Conservation (phyloP, 345 rosid species). For the Salix brachista region DNA sequence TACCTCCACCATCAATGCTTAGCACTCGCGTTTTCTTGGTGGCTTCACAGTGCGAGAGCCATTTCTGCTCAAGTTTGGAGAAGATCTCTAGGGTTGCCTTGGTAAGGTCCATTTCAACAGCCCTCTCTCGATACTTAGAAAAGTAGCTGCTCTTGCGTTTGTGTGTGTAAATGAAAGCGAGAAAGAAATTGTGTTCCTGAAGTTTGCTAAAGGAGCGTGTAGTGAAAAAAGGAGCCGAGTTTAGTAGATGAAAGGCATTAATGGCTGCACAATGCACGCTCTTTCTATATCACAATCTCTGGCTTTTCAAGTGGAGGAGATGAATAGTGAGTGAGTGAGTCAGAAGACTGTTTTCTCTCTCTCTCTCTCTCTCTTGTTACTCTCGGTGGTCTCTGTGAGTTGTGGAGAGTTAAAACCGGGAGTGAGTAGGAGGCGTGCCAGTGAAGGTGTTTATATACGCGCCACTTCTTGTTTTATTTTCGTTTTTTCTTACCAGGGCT, state of each 20-base stretch:
- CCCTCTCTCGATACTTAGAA: neutral
- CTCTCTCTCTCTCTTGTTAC: neutral
- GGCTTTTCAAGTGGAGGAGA: slow-evolving; percentile 4
- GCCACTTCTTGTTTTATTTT: neutral
- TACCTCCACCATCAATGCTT: slow-evolving; percentile 87
- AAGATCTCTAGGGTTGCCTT: slow-evolving; percentile 91
- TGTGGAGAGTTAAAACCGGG: slow-evolving; percentile 14
- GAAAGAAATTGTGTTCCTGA: neutral
- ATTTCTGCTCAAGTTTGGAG: slow-evolving; percentile 79
- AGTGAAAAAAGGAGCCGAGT: slow-evolving; percentile 18
- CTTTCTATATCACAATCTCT: slow-evolving; percentile 1
- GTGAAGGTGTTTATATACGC: slow-evolving; percentile 16
- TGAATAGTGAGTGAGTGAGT: neutral
- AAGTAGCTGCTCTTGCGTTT: neutral
- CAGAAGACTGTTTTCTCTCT: neutral
- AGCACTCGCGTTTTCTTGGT: slow-evolving; percentile 64
- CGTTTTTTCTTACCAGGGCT: neutral
- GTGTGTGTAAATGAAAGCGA: neutral
- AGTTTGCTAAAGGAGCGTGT: neutral
- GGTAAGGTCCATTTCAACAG: slow-evolving; percentile 63
- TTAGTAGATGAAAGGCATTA: slow-evolving; percentile 34
- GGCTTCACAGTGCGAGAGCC: slow-evolving; percentile 80
- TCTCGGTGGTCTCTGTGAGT: slow-evolving; percentile 9
- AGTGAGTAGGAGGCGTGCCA: slow-evolving; percentile 12
- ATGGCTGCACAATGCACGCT: slow-evolving; percentile 14